These are phyloP conservation scores for Fusarium mundagurra DNA, from an alignment of 2,329 filamentous ascomycete genomes.

Conservation along the genomic window DNA sequence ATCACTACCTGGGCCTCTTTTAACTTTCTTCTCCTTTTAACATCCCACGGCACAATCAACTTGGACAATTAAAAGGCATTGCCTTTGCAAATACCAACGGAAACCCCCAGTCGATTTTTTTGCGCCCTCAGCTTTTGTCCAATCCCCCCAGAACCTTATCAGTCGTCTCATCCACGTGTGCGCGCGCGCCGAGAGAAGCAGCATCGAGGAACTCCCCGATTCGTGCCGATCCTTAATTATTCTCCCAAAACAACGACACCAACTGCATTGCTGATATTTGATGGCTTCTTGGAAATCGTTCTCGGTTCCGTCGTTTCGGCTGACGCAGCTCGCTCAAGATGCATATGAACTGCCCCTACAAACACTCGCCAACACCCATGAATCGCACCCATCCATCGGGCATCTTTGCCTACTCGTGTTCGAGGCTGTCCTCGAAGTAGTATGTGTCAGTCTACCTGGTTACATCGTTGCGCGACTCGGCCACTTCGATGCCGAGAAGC, in stretches of 20 bases:
- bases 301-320: conserved; percentile 57
- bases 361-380: conserved; percentile 55
- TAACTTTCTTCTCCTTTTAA: conserved; percentile 3
- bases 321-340: conserved; percentile 50
- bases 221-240: conserved; percentile 15
- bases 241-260: conserved; percentile 6
- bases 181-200: conserved; percentile 24
- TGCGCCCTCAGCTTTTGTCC: neutral
- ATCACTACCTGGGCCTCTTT: neutral
- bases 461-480: conserved; percentile 91
- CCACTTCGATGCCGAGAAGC: conserved; percentile 94
- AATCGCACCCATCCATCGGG: conserved; percentile 71
- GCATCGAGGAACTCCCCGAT: conserved; percentile 13
- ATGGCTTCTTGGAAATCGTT: conserved; percentile 53
- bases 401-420: conserved; percentile 86
- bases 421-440: conserved; percentile 92
- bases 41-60: neutral
- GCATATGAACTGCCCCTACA: conserved; percentile 55
- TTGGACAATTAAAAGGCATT: conserved; percentile 13
- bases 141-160: conserved; percentile 11
- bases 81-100: neutral
- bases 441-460: conserved; percentile 92
- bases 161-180: neutral
- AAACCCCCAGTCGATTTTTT: neutral
- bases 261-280: conserved; percentile 23